Conservation (phyloP, 2,329 filamentous ascomycete genomes). For the Claviceps pusilla region DNA sequence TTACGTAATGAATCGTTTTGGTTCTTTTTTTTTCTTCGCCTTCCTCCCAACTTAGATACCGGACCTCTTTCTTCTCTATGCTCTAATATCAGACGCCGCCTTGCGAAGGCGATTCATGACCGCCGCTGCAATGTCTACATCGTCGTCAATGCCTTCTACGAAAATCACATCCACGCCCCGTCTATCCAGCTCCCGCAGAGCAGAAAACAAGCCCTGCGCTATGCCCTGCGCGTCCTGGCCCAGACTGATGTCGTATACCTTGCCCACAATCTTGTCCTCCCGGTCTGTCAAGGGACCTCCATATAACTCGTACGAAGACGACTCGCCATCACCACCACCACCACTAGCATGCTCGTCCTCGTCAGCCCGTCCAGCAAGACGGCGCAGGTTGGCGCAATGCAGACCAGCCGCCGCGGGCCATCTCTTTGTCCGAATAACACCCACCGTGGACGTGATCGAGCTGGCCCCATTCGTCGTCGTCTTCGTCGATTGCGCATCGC, state of each 20-base stretch:
- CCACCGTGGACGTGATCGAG: slow-evolving; percentile 22
- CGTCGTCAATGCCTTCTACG: slow-evolving; percentile 73
- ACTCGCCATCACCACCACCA: slow-evolving; percentile 7
- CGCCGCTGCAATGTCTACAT: slow-evolving; percentile 69
- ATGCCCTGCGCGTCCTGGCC: slow-evolving; percentile 58
- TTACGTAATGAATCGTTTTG: background rate
- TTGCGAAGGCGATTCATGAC: slow-evolving; percentile 75
- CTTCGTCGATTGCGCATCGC: background rate
- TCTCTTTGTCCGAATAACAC: slow-evolving; percentile 39
- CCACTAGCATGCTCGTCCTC: background rate
- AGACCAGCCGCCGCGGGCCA: slow-evolving; percentile 34
- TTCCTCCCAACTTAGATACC: background rate
- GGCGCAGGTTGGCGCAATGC: slow-evolving; percentile 15
- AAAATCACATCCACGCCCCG: slow-evolving; percentile 68
- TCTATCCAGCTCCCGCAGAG: slow-evolving; percentile 70
- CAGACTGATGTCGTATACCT: slow-evolving; percentile 55
- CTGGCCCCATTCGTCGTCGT: slow-evolving; percentile 10
- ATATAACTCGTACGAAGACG: slow-evolving; percentile 25
- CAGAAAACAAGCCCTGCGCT: slow-evolving; percentile 76
- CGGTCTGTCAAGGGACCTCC: slow-evolving; percentile 24
- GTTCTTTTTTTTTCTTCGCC: background rate
- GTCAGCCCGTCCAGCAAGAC: slow-evolving; percentile 7
- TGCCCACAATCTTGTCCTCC: slow-evolving; percentile 20
- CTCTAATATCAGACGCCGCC: slow-evolving; percentile 49
- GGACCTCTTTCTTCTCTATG: slow-evolving; percentile 20